Evolutionary conservation across 495 filamentous ascomycete species (phyloP).

Genomic region (Poronia punctata): DNA sequence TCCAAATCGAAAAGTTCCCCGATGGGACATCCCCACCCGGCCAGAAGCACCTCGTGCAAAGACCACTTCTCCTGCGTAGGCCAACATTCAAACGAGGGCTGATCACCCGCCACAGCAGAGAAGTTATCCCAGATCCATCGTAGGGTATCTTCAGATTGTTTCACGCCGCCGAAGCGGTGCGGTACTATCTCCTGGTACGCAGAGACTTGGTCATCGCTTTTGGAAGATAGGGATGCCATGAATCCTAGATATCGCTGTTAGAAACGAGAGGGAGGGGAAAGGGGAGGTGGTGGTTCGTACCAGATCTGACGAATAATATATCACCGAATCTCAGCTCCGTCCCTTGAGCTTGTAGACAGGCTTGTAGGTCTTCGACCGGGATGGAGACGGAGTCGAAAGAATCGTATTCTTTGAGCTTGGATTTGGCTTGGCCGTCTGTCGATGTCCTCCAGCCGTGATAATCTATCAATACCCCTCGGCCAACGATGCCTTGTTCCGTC

Average conservation of each 20-base stretch:
- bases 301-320: slow-evolving; percentile 46
- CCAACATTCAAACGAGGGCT: slow-evolving; percentile 43
- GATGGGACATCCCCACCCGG: slow-evolving; percentile 45
- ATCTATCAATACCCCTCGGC: slow-evolving; percentile 52
- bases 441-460: slow-evolving; percentile 44
- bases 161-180: slow-evolving; percentile 42
- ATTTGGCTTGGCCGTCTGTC: slow-evolving; percentile 11
- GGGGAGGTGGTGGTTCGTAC: slow-evolving; percentile 9
- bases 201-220: slow-evolving; percentile 25
- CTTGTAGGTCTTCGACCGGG: slow-evolving; percentile 37
- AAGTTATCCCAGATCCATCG: slow-evolving; percentile 40
- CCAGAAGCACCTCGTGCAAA: slow-evolving; percentile 39
- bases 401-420: slow-evolving; percentile 25
- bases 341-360: slow-evolving; percentile 39
- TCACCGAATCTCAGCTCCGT: slow-evolving; percentile 48
- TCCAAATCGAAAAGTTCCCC: slow-evolving; percentile 46
- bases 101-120: slow-evolving; percentile 47
- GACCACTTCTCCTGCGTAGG: slow-evolving; percentile 19
- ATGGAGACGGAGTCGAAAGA: slow-evolving; percentile 37
- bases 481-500: slow-evolving; percentile 49
- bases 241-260: too few species aligned
- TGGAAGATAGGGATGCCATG: slow-evolving; percentile 28
- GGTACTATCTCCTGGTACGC: slow-evolving; percentile 24
- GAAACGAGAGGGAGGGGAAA: too few species aligned
- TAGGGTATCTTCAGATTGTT: slow-evolving; percentile 39